Conservation (phyloP, 495 filamentous ascomycete genomes). For the Penicillium samsonianum region DNA sequence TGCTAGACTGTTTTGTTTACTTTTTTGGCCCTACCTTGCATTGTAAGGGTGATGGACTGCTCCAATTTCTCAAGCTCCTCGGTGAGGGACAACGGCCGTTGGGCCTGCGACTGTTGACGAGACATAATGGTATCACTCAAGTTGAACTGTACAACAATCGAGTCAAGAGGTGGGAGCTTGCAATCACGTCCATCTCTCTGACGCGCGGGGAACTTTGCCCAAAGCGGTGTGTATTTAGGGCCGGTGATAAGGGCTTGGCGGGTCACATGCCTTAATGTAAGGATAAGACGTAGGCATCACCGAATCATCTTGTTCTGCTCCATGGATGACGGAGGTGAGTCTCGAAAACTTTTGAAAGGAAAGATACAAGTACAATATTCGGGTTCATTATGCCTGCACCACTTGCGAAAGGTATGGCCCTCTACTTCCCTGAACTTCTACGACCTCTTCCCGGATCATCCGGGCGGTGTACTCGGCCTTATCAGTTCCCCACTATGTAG, state of each 20-base stretch:
- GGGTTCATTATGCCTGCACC: constrained; percentile 49
- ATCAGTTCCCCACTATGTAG: constrained; percentile 34
- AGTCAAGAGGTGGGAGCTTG: neutral
- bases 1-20: constrained; percentile 21
- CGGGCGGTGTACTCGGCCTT: constrained; percentile 38
- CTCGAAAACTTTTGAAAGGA: constrained; percentile 1
- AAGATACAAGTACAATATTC: neutral
- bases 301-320: constrained; percentile 10
- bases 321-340: neutral
- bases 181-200: constrained; percentile 6
- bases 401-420: constrained; percentile 52
- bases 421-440: constrained; percentile 10
- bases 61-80: constrained; percentile 97
- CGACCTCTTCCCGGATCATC: constrained; percentile 13
- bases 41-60: constrained; percentile 92
- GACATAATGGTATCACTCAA: constrained; percentile 41
- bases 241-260: constrained; percentile 39
- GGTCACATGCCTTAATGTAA: constrained; percentile 35
- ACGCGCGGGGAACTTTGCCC: constrained; percentile 33
- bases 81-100: constrained; percentile 75
- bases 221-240: constrained; percentile 41
- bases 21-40: constrained; percentile 68
- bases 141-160: neutral
- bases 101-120: constrained; percentile 51
- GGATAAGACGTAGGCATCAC: constrained; percentile 26